Evolutionary conservation across 495 filamentous ascomycete species (phyloP).

Genomic region (Penicillium alfredii): DNA sequence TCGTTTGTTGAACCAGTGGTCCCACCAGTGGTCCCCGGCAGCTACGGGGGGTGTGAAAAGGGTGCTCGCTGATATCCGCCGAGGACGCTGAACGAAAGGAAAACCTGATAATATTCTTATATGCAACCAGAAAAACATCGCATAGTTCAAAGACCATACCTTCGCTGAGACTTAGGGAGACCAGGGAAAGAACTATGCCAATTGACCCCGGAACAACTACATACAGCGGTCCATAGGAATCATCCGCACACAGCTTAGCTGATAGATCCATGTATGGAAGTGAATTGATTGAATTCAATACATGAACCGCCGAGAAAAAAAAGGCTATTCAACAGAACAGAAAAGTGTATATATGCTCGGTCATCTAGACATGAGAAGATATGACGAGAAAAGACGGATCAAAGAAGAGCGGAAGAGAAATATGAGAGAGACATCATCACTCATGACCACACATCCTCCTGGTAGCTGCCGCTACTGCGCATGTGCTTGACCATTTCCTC

Average conservation of each 20-base stretch:
- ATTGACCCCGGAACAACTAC: conserved; percentile 25
- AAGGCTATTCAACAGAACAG: conserved; percentile 18
- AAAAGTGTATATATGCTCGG: conserved; percentile 29
- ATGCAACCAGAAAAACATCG: conserved; percentile 23
- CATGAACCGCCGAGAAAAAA: conserved; percentile 21
- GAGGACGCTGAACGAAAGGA: conserved; percentile 29
- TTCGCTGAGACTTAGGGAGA: conserved; percentile 47
- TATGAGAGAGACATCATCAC: no score
- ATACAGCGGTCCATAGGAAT: conserved; percentile 22
- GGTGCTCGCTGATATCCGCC: conserved; percentile 31
- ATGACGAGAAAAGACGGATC: conserved; percentile 17
- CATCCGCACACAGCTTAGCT: no score
- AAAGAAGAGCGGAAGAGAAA: conserved; percentile 17
- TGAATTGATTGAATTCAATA: conserved; percentile 26
- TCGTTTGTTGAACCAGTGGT: conserved; percentile 67
- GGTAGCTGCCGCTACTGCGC: conserved; percentile 89
- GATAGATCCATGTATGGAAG: conserved; percentile 1
- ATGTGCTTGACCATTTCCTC: conserved; percentile 97
- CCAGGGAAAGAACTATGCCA: conserved; percentile 21
- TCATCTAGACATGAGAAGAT: conserved; percentile 26
- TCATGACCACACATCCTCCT: conserved; percentile 94
- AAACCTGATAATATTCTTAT: conserved; percentile 36
- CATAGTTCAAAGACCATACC: conserved; percentile 14
- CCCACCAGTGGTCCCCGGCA: conserved; percentile 47
- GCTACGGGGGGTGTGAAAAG: conserved; percentile 61